Conservation (phyloP, 2,329 filamentous ascomycete genomes). For the Paecilomyces sp. region DNA sequence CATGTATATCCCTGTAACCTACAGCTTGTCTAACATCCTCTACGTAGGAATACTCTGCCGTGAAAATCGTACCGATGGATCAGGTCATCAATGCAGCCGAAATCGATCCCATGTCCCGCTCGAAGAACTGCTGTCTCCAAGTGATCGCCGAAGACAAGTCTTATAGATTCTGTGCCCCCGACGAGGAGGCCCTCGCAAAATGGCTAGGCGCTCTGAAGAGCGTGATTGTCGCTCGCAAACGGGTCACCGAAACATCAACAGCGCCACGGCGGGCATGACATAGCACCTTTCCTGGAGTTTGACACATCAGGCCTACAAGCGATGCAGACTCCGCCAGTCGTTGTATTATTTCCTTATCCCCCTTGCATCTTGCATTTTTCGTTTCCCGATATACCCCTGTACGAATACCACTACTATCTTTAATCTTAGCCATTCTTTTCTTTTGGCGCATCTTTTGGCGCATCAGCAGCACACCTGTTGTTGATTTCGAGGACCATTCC, state of each 20-base stretch:
- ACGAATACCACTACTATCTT: not conserved
- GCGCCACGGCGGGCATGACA: not conserved
- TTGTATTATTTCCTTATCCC: not conserved
- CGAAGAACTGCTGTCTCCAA: constrained; percentile 81
- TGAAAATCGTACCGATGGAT: constrained; percentile 71
- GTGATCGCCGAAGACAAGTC: constrained; percentile 89
- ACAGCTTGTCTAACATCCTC: not conserved
- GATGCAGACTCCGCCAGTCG: not conserved
- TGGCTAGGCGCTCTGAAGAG: constrained; percentile 92
- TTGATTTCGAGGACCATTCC: not conserved
- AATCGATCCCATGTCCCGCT: constrained; percentile 77
- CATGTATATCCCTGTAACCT: not conserved
- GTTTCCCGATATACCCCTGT: constrained; percentile 9
- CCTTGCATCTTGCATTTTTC: constrained; percentile 2
- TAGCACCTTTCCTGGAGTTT: not conserved
- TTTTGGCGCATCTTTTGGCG: constrained; percentile 1
- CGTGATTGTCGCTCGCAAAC: constrained; percentile 31
- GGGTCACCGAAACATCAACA: constrained; percentile 16
- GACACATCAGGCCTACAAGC: not conserved
- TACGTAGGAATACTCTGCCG: constrained; percentile 70
- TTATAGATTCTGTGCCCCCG: constrained; percentile 66
- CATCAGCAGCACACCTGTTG: not conserved
- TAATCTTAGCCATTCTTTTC: constrained; percentile 2
- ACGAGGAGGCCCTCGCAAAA: constrained; percentile 75
- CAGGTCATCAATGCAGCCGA: constrained; percentile 86